A percentile compares a stretch with the other conserved stretches of the same genome.
Evolutionary conservation across 139 green algal species (phyloP).

Genomic region (Chlamydomonas sphaeroides): DNA sequence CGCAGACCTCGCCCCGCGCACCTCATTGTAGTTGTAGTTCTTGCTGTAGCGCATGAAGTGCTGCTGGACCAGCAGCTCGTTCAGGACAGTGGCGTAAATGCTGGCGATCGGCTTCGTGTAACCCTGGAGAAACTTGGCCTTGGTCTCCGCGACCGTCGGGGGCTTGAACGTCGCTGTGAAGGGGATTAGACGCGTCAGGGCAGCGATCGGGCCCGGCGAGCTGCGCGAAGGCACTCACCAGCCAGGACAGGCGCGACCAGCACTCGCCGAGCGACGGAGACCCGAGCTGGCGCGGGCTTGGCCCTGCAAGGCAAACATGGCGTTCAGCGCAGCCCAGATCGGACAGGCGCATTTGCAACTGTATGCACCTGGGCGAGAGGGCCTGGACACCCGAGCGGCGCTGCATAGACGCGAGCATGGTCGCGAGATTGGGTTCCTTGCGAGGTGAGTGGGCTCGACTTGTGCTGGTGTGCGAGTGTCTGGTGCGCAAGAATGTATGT

Average conservation of each 20-base stretch:
- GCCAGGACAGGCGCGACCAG: background rate
- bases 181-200: background rate
- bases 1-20: too few relatives aligned
- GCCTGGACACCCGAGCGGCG: background rate
- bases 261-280: background rate
- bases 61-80: constrained; percentile 94
- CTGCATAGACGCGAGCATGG: constrained; percentile 15
- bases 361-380: background rate
- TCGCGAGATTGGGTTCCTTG: background rate
- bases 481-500: too few relatives aligned
- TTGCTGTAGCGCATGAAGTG: constrained; percentile 90
- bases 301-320: background rate
- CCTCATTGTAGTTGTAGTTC: constrained; percentile 90
- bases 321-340: background rate
- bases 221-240: background rate
- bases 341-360: too few relatives aligned
- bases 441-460: background rate
- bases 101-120: constrained; percentile 77
- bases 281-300: background rate
- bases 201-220: background rate
- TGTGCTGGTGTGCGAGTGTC: background rate
- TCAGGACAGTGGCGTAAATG: constrained; percentile 89
- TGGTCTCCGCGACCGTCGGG: constrained; percentile 75
- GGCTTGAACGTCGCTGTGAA: constrained; percentile 43
- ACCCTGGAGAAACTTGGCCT: constrained; percentile 67